A percentile compares a stretch with the other conserved stretches of the same genome.
Evolutionary conservation across 768 basidiomycete genomes (phyloP).

Genomic region (Trametes villosa): DNA sequence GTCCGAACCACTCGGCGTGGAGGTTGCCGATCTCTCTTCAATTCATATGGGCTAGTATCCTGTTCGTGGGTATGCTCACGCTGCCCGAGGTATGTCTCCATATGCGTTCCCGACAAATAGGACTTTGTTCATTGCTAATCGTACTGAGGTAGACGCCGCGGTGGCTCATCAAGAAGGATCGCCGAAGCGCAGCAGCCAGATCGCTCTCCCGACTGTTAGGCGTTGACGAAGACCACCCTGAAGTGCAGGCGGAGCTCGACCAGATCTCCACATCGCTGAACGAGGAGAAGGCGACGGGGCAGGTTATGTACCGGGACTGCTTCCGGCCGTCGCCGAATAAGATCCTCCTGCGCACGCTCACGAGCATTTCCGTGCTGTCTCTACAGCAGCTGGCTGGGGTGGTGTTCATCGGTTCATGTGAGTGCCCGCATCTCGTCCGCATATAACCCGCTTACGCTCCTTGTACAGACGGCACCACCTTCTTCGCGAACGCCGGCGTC

Average conservation of each 20-base stretch:
- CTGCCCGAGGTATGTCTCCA: slow-evolving; percentile 56
- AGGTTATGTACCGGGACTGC: slow-evolving; percentile 66
- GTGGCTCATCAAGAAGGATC: slow-evolving; percentile 71
- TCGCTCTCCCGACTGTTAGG: slow-evolving; percentile 67
- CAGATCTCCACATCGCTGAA: slow-evolving; percentile 63
- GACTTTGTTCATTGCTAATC: neutral
- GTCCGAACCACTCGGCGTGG: slow-evolving; percentile 54
- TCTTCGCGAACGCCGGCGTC: slow-evolving; percentile 49
- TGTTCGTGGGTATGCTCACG: slow-evolving; percentile 68
- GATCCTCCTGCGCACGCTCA: slow-evolving; percentile 72
- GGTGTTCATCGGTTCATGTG: slow-evolving; percentile 63
- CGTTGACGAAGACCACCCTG: slow-evolving; percentile 50
- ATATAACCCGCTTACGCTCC: neutral
- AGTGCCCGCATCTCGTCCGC: neutral
- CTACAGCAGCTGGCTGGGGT: slow-evolving; percentile 82
- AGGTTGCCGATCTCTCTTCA: slow-evolving; percentile 78
- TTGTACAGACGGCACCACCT: slow-evolving; percentile 44
- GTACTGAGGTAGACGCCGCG: slow-evolving; percentile 59
- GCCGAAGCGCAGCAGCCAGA: slow-evolving; percentile 56
- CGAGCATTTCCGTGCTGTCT: slow-evolving; percentile 79
- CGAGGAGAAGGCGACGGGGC: slow-evolving; percentile 62
- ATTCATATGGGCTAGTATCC: slow-evolving; percentile 75
- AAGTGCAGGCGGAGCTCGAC: slow-evolving; percentile 51
- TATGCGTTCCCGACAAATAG: neutral
- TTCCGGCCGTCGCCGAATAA: slow-evolving; percentile 55